These are phyloP conservation scores for Solanum chilense DNA, from an alignment of 257 asterid species.

Conservation along the genomic window DNA sequence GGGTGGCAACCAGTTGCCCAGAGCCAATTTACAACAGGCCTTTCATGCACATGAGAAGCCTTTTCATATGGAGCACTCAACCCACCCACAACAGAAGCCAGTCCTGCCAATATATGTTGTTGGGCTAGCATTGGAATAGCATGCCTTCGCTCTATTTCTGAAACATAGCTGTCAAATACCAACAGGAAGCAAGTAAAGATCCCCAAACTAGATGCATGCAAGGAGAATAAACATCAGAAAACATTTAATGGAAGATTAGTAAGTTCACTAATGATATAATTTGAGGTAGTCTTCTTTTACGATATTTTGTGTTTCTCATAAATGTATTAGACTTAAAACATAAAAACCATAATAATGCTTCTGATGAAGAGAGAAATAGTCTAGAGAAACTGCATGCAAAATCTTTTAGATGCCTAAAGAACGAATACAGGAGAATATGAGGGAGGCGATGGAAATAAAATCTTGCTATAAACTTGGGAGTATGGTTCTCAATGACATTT, in stretches of 20 bases:
- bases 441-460: neutral
- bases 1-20: conserved; percentile 99
- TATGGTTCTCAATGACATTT: neutral
- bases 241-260: neutral
- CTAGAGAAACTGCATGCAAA: neutral
- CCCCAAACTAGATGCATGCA: neutral
- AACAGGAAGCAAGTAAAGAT: neutral
- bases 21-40: conserved; percentile 92
- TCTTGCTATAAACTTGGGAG: neutral
- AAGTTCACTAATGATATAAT: neutral
- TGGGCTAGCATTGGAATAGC: conserved; percentile 80
- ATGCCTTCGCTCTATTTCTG: conserved; percentile 85
- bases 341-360: neutral
- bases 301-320: neutral
- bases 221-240: neutral
- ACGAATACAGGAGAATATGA: neutral
- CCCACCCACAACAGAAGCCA: conserved; percentile 97
- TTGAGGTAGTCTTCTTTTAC: neutral
- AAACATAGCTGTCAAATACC: conserved; percentile 62
- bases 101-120: conserved; percentile 83
- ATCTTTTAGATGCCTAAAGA: neutral
- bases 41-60: conserved; percentile 85
- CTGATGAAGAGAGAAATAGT: neutral
- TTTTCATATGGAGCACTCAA: conserved; percentile 92
- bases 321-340: neutral